Conservation (phyloP, 495 filamentous ascomycete species). For the Clohesyomyces aquaticus region DNA sequence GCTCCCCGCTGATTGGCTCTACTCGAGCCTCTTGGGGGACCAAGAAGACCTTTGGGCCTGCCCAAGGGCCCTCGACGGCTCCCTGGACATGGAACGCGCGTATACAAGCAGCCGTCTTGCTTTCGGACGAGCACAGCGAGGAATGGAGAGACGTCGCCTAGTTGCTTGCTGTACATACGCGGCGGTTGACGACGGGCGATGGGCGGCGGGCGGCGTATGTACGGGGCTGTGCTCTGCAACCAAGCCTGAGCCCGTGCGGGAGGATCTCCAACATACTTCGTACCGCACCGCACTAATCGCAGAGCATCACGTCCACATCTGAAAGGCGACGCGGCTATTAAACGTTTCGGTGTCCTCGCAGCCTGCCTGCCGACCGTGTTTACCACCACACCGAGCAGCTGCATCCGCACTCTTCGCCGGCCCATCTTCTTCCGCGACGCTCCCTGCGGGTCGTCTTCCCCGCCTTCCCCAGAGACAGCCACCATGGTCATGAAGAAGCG, state of each 20-base stretch:
- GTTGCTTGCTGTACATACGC: no score
- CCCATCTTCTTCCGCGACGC: neutral
- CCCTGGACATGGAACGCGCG: no score
- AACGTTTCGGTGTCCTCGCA: neutral
- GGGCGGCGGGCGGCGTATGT: no score
- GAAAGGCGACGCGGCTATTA: neutral
- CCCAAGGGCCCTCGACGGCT: no score
- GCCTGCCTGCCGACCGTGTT: neutral
- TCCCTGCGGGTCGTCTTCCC: neutral
- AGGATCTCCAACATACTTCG: neutral
- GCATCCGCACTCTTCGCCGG: neutral
- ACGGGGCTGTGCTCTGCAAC: no score
- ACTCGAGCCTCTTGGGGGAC: no score
- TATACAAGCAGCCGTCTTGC: no score
- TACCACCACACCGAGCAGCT: neutral
- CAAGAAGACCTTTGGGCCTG: no score
- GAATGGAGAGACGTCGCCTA: no score
- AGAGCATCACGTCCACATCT: constrained; percentile 1
- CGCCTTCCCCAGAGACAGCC: constrained; percentile 12
- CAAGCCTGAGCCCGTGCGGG: constrained; percentile 1
- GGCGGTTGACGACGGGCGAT: no score
- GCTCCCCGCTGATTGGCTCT: no score
- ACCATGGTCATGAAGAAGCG: constrained; percentile 41
- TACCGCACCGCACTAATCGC: neutral
- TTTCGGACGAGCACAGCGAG: no score